Evolutionary conservation across 2,329 filamentous ascomycete genomes (phyloP).

Genomic region (Madurella mycetomatis): DNA sequence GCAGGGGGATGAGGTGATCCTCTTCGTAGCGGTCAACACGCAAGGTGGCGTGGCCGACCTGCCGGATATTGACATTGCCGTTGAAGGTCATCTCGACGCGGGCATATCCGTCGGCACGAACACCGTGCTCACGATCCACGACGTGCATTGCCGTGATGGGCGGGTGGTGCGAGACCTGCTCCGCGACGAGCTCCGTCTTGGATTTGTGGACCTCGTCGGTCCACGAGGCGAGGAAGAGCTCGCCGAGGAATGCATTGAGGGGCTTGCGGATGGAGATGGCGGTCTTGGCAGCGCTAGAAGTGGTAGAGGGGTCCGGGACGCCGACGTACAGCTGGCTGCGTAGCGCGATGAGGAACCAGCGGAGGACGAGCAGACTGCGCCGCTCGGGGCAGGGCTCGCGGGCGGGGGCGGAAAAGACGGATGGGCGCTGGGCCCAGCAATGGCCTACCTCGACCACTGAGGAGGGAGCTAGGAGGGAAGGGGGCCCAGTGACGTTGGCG

Average conservation of each 20-base stretch:
- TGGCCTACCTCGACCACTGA: conserved; percentile 49
- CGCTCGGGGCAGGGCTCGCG: conserved; percentile 40
- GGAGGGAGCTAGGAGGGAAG: conserved; percentile 44
- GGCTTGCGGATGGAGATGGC: conserved; percentile 49
- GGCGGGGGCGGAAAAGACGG: conserved; percentile 44
- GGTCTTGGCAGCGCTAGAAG: not conserved
- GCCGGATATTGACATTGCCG: conserved; percentile 45
- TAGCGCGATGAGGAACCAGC: conserved; percentile 44
- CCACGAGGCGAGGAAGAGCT: conserved; percentile 44
- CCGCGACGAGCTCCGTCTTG: conserved; percentile 36
- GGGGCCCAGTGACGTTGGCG: conserved; percentile 48
- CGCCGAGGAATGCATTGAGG: conserved; percentile 50
- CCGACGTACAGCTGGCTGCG: conserved; percentile 45
- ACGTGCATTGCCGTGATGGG: conserved; percentile 52
- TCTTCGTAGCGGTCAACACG: conserved; percentile 47
- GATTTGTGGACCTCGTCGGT: conserved; percentile 27
- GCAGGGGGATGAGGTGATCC: conserved; percentile 46
- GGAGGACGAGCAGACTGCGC: conserved; percentile 43
- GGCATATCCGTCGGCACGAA: conserved; percentile 48
- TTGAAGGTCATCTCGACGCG: conserved; percentile 50
- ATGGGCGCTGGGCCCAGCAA: conserved; percentile 47
- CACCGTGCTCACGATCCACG: conserved; percentile 37
- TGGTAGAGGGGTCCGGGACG: conserved; percentile 31
- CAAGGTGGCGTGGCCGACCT: conserved; percentile 48
- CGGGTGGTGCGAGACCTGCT: conserved; percentile 52